phyloP scores from a whole-genome alignment of 495 filamentous ascomycete species.

The Hypoxylon fragiforme region DNA sequence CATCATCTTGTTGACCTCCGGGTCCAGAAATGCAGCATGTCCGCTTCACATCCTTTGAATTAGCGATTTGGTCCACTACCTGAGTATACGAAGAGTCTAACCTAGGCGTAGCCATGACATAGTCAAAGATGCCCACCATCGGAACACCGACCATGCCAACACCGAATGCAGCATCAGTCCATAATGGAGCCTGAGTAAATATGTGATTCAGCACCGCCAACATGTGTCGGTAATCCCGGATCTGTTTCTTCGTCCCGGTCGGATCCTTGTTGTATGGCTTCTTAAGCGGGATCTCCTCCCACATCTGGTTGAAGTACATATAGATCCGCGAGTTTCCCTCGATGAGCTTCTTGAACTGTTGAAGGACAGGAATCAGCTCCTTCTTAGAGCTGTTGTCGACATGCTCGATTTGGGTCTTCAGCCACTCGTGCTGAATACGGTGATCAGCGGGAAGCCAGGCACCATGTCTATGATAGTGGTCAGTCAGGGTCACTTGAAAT shows the following conservation, averaged over 20 bases:
- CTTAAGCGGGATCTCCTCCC: slow-evolving; percentile 64
- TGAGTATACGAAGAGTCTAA: slow-evolving; percentile 49
- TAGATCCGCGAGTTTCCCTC: slow-evolving; percentile 50
- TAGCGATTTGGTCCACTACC: slow-evolving; percentile 36
- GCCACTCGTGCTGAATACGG: slow-evolving; percentile 55
- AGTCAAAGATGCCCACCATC: slow-evolving; percentile 70
- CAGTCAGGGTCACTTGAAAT: slow-evolving; percentile 3
- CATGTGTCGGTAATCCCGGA: slow-evolving; percentile 68
- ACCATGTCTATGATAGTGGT: slow-evolving; percentile 43
- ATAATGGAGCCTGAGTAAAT: slow-evolving; percentile 63
- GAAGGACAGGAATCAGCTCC: slow-evolving; percentile 49
- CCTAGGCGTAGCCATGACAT: slow-evolving; percentile 70
- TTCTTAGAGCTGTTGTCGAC: slow-evolving; percentile 46
- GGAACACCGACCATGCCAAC: slow-evolving; percentile 69
- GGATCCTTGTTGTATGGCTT: slow-evolving; percentile 63
- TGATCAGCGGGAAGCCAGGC: slow-evolving; percentile 58
- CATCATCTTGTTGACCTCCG: slow-evolving; percentile 67
- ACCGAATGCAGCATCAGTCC: slow-evolving; percentile 55
- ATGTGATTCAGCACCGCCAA: slow-evolving; percentile 65
- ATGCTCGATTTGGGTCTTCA: slow-evolving; percentile 48
- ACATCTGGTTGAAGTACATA: slow-evolving; percentile 65
- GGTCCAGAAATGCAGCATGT: slow-evolving; percentile 65
- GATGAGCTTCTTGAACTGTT: slow-evolving; percentile 54
- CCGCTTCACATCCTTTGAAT: slow-evolving; percentile 61
- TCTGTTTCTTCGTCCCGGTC: slow-evolving; percentile 58